Base-by-base conservation (phyloP, 768 basidiomycete species). In the Leccinellum rugosiceps region DNA sequence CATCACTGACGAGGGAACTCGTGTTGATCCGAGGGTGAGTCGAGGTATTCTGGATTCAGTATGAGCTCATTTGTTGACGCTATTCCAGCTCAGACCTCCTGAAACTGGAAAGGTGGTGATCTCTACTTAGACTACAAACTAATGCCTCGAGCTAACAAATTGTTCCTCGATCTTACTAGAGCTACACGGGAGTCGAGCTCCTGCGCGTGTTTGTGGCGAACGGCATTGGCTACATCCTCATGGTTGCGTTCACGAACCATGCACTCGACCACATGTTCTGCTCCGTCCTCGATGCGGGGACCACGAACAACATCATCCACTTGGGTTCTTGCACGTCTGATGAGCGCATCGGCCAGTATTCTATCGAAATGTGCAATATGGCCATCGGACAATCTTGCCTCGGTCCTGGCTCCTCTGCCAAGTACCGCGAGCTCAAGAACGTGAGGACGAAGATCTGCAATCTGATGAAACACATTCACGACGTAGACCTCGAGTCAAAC, bases 161-260 rank as follows among this genome's bases (percentile, higher is more conserved):
- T 0, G 15, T 13, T 34, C 4, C 49, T 53, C 54, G 21, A 10
- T 58, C 25, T 41, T 58, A n/a, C n/a, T n/a, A 87, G 84, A 84
- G 81, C 23, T 89, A 77, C 62, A 87, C 85, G 3, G 87, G 85
- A 1, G 79, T 85, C 5, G 86, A 92, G 65, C 75, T 92, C 15
- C 65, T 92, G 10, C 82, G 86, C 0, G 81, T 89, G 6, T 72
- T 92, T n/a, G 67, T 87, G 5, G 68, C 73, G 1, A 84, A 81
- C 63, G 59, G 76, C 11, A 69, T 85, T 51, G 71, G 75, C 2
- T 86, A 82, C 0, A 83, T 88, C 51, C 72, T 78, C 3, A 72
- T 85, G 63, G 78, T 84, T 26, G 80, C 88, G 0, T 90, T 85
- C 71, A 92, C 90, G 0, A 91, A 92, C 61, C 90, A 91, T 45